Percentiles rank a stretch among this genome's conserved stretches.
These are phyloP conservation scores for Raddia distichophylla DNA, from an alignment of 176 grass and related monocot species.

Conservation along the genomic window DNA sequence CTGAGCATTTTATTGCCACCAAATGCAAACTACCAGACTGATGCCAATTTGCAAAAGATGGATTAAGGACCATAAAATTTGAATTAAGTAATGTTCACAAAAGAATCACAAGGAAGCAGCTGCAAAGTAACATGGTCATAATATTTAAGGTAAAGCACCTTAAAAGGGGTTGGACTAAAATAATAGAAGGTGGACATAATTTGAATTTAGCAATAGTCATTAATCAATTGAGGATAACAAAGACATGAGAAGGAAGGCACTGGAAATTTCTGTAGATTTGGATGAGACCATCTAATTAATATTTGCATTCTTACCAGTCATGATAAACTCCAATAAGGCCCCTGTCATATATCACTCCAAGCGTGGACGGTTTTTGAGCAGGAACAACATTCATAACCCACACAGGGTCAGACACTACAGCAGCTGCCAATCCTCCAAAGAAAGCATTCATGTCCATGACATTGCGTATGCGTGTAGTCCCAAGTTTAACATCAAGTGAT, in stretches of 20 bases:
- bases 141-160: conserved; percentile 22
- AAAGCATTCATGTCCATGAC: conserved; percentile 97
- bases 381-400: conserved; percentile 99
- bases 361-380: conserved; percentile 65
- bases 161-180: background rate
- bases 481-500: conserved; percentile 74
- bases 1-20: background rate
- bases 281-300: background rate
- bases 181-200: background rate
- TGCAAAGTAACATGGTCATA: background rate
- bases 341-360: conserved; percentile 82
- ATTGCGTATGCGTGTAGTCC: conserved; percentile 61
- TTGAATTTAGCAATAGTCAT: background rate
- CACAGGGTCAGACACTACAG: conserved; percentile 68
- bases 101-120: background rate
- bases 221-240: background rate
- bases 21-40: background rate
- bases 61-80: background rate
- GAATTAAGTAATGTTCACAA: background rate
- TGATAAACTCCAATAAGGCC: conserved; percentile 94
- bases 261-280: background rate
- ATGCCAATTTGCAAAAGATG: conserved; percentile 2
- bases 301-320: conserved; percentile 63
- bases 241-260: background rate
- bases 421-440: conserved; percentile 78